Evolutionary conservation across 768 basidiomycete species (phyloP).

Genomic region (Paxillus ammoniavirescens): DNA sequence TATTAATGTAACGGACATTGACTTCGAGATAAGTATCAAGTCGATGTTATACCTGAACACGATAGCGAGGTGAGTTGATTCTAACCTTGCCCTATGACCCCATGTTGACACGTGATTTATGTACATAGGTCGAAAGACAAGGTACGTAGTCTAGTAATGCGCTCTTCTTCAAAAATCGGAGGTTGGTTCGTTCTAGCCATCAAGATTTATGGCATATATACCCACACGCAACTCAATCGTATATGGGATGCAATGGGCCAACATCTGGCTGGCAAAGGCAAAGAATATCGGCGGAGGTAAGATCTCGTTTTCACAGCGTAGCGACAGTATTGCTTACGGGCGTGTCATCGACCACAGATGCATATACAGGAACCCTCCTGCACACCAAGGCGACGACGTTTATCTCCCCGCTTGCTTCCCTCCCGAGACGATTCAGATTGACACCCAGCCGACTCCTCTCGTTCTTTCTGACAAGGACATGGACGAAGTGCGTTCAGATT

Average conservation of each 20-base stretch:
- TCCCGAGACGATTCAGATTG: conserved; percentile 26
- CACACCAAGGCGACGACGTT: conserved; percentile 38
- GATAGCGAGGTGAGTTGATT: conserved; percentile 25
- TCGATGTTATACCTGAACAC: conserved; percentile 45
- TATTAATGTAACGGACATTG: not conserved
- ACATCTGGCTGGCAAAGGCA: conserved; percentile 43
- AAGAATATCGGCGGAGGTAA: conserved; percentile 54
- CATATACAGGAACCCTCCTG: conserved; percentile 37
- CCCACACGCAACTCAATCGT: conserved; percentile 45
- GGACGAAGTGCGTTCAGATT: conserved; percentile 40
- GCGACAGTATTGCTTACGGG: not conserved
- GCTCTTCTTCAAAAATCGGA: not conserved
- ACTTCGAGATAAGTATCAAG: conserved; percentile 39
- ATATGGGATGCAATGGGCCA: conserved; percentile 48
- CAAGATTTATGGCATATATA: conserved; percentile 50
- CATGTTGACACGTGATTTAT: conserved; percentile 2
- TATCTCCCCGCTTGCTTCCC: conserved; percentile 53
- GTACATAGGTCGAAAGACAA: conserved; percentile 37
- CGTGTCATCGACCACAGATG: conserved; percentile 36
- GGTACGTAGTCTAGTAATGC: conserved; percentile 21
- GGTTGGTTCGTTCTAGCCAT: conserved; percentile 32
- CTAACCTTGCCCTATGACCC: not conserved
- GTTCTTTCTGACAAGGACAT: conserved; percentile 43
- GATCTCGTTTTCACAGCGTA: not conserved
- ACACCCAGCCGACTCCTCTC: conserved; percentile 20